Evolutionary conservation across 257 asterid genomes (phyloP), one percentile per base, ranked within the genome.

Genomic region (Lavandula angustifolia): DNA sequence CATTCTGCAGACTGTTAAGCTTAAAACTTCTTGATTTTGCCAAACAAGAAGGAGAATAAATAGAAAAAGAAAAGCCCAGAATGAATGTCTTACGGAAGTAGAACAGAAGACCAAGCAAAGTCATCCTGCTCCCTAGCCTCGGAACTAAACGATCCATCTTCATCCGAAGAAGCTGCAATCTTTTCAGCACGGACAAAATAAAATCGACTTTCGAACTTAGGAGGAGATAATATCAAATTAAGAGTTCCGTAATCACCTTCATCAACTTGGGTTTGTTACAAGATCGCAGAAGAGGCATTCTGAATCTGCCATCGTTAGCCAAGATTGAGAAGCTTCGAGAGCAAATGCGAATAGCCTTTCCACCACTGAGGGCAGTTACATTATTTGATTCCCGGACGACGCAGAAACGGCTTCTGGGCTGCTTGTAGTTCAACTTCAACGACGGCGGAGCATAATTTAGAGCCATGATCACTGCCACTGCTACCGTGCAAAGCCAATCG

Each of bases 101-200:
- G 67, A 73, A 90, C 95, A 70, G 95, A 87, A 50, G 88, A 52
- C 98, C 96, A 92, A 67, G 83, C 54, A 76, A 92, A 92, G 32
- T 57, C 81, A 75, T 92, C 98, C 67, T 73, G 78, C 74, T 75
- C 67, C 6, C 72, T 31, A 18, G 81, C 53, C 64, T 76, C 91
- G 66, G 89, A 71, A 67, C 60, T 64, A 4, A 72, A n/a, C 54
- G 92, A 59, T 73, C 74, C 50, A 22, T 76, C 78, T 71, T 84
- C 92, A 54, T 78, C 87, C 6, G 85, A 73, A 71, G 96, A 60
- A 73, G 91, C 96, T 76, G 74, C 60, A 47, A 81, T 84, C 96
- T 86, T 86, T 74, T 72, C 61, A 60, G 54, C 9, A 37, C 60
- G 35, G 38, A 50, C 46, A 63, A 54, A 27, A 13, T 8, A 35